Evolutionary conservation across 768 basidiomycete species (phyloP).

Genomic region (Gloeostereum incarnatum): DNA sequence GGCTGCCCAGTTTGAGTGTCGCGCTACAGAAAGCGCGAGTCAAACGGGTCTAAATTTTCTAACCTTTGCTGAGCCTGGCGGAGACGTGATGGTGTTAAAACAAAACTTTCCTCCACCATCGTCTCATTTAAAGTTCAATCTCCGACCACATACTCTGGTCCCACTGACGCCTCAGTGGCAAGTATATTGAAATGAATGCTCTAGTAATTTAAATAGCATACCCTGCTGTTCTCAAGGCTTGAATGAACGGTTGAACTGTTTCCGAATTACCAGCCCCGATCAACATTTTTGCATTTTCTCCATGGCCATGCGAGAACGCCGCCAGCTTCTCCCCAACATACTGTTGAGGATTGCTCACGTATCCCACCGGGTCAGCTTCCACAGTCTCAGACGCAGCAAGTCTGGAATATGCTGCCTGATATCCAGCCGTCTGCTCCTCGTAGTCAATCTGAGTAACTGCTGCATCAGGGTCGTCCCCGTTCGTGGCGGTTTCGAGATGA

Average conservation of each 20-base stretch:
- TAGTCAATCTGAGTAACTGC: conserved; percentile 75
- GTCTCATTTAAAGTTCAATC: no score
- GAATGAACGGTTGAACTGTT: conserved; percentile 16
- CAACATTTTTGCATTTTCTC: conserved; percentile 24
- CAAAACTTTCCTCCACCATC: no score
- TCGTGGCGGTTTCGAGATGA: conserved; percentile 37
- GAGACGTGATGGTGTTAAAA: no score
- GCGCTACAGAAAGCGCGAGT: conserved; percentile 75
- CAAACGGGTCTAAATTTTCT: conserved; percentile 36
- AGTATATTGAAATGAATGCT: no score
- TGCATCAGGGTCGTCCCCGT: conserved; percentile 39
- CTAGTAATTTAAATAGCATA: no score
- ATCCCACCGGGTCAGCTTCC: conserved; percentile 51
- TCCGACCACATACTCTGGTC: no score
- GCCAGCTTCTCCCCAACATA: conserved; percentile 40
- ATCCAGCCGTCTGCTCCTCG: conserved; percentile 85
- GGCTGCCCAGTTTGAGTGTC: conserved; percentile 74
- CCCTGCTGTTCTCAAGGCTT: conserved; percentile 4
- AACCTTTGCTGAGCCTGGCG: no score
- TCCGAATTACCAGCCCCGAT: conserved; percentile 21
- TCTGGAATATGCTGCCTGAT: conserved; percentile 90
- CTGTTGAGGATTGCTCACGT: conserved; percentile 45
- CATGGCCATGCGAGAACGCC: conserved; percentile 24
- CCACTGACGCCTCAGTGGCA: no score
- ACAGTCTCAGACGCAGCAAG: conserved; percentile 71